A percentile compares a stretch with the other conserved stretches of the same genome.
These are phyloP conservation scores for Arthrobotrys entomopaga DNA, from an alignment of 2,329 filamentous ascomycete species.

Conservation along the genomic window DNA sequence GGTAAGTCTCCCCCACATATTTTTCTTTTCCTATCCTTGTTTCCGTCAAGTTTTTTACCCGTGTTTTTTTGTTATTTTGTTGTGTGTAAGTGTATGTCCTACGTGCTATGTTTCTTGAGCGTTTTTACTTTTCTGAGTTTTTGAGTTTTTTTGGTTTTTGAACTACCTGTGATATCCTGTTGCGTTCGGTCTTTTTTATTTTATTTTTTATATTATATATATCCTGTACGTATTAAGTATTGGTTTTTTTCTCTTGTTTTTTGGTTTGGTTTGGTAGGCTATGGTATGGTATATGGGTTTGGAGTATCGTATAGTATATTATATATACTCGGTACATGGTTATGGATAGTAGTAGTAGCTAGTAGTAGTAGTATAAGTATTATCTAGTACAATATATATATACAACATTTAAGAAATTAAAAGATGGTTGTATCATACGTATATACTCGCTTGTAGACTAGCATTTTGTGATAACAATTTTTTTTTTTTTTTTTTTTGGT, in stretches of 20 bases:
- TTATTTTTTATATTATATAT: background rate
- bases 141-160: slow-evolving; percentile 16
- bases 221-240: slow-evolving; percentile 19
- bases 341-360: background rate
- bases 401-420: background rate
- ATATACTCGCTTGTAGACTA: background rate
- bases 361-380: slow-evolving; percentile 40
- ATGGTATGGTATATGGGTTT: background rate
- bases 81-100: slow-evolving; percentile 5
- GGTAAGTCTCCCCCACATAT: slow-evolving; percentile 24
- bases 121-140: slow-evolving; percentile 21
- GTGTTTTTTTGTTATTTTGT: background rate
- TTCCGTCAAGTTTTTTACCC: slow-evolving; percentile 15
- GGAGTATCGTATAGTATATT: slow-evolving; percentile 6
- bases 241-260: slow-evolving; percentile 1
- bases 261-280: background rate
- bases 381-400: slow-evolving; percentile 41
- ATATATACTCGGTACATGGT: slow-evolving; percentile 11
- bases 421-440: background rate
- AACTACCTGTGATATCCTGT: slow-evolving; percentile 42
- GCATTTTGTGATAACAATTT: no score
- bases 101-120: slow-evolving; percentile 42
- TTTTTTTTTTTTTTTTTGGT: no score
- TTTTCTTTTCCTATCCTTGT: slow-evolving; percentile 8
- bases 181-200: slow-evolving; percentile 7